Conservation (phyloP, 169 alveolate genomes). For the Prorocentrum cordatum region DNA sequence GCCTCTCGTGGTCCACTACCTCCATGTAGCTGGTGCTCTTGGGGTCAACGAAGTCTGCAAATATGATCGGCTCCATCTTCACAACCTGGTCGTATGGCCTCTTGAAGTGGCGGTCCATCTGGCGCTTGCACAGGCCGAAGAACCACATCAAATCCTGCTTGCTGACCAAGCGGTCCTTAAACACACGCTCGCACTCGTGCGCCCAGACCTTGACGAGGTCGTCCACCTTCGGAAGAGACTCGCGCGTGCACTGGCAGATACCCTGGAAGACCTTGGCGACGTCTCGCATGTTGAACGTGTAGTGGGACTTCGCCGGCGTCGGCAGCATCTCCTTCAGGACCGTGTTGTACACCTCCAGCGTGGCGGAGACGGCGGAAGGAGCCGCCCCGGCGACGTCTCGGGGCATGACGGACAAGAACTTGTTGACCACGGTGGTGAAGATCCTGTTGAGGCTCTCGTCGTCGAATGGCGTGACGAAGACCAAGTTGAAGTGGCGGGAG, state of each 20-base stretch:
- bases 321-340: conserved; percentile 82
- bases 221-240: conserved; percentile 71
- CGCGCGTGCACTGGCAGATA: conserved; percentile 25
- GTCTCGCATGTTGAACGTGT: conserved; percentile 88
- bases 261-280: conserved; percentile 77
- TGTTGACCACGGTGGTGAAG: conserved; percentile 79
- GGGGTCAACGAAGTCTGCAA: conserved; percentile 74
- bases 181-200: conserved; percentile 95
- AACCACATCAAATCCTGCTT: conserved; percentile 80
- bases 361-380: conserved; percentile 75
- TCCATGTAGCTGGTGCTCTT: conserved; percentile 72
- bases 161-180: conserved; percentile 90
- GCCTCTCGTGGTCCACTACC: conserved; percentile 40
- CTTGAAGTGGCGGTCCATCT: conserved; percentile 76
- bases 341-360: conserved; percentile 78
- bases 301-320: conserved; percentile 87
- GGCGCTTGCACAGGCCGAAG: conserved; percentile 73
- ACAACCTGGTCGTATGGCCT: conserved; percentile 63
- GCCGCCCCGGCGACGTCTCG: conserved; percentile 76
- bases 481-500: conserved; percentile 81
- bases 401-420: conserved; percentile 78
- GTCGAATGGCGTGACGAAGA: conserved; percentile 83
- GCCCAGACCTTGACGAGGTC: conserved; percentile 91
- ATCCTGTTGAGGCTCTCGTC: conserved; percentile 79
- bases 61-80: conserved; percentile 75